These are phyloP conservation scores for Geotrichum cucujoidarum DNA, from an alignment of 1,139 yeast genomes.

Conservation along the genomic window DNA sequence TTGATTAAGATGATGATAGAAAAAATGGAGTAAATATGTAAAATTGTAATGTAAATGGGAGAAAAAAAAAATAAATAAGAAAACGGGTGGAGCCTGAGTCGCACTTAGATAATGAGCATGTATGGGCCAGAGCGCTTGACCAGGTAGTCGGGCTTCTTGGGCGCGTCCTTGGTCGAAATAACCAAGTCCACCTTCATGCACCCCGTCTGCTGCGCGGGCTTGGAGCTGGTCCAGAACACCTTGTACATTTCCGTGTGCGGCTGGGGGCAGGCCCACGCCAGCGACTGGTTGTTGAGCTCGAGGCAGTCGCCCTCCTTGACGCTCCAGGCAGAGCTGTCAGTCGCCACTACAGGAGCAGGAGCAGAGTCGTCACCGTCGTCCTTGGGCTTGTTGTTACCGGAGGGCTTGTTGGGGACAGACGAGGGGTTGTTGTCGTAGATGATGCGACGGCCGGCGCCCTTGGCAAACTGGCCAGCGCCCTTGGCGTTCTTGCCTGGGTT, in stretches of 20 bases:
- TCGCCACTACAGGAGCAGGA: neutral
- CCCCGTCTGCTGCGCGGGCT: slow-evolving; percentile 10
- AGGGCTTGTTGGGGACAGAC: neutral
- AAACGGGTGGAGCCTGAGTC: too few species aligned
- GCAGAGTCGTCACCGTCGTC: neutral
- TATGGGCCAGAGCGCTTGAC: too few species aligned
- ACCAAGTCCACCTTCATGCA: slow-evolving; percentile 12
- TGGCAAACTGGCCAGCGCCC: neutral
- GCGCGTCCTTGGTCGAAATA: neutral
- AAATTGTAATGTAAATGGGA: too few species aligned
- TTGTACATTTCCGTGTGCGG: slow-evolving; percentile 5
- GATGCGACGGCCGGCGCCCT: neutral
- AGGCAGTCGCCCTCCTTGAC: neutral
- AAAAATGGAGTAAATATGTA: too few species aligned
- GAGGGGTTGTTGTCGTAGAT: neutral
- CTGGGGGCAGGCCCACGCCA: slow-evolving; percentile 16
- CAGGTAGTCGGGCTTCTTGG: neutral
- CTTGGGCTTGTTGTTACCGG: neutral
- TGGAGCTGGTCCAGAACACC: slow-evolving; percentile 9
- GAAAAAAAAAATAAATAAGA: too few species aligned
- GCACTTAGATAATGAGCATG: too few species aligned
- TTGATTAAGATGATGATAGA: too few species aligned
- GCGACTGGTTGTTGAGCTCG: neutral
- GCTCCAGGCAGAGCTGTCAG: slow-evolving; percentile 4
- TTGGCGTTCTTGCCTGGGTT: neutral